Percentiles rank a stretch among this genome's conserved stretches.
Conservation (phyloP, 768 basidiomycete genomes). For the Coprinellus micaceus region DNA sequence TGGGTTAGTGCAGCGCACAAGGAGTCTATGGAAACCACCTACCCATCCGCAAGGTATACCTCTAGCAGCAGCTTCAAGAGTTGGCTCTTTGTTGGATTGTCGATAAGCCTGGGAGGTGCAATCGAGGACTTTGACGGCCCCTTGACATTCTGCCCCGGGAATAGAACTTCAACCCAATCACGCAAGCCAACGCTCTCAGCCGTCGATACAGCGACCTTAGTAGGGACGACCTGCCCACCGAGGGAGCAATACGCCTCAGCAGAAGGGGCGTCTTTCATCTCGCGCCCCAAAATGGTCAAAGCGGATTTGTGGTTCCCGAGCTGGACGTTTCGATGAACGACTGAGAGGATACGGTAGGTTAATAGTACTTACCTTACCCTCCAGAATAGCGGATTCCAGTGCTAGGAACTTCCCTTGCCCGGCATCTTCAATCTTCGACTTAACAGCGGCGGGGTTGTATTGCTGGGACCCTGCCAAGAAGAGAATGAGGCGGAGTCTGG, state of each 20-base stretch:
- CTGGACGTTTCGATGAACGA: conserved; percentile 16
- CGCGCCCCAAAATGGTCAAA: conserved; percentile 62
- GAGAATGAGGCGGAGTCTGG: conserved; percentile 70
- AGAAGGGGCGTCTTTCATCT: conserved; percentile 67
- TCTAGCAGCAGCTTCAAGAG: conserved; percentile 70
- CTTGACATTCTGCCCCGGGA: conserved; percentile 24
- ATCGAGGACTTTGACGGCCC: conserved; percentile 15
- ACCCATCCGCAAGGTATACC: conserved; percentile 81
- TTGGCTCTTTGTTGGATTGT: conserved; percentile 48
- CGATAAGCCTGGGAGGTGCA: conserved; percentile 34
- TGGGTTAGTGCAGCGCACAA: too few species aligned
- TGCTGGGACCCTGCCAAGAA: conserved; percentile 74
- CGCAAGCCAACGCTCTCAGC: conserved; percentile 48
- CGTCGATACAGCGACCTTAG: conserved; percentile 49
- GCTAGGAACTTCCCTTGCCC: conserved; percentile 50
- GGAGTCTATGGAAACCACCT: too few species aligned
- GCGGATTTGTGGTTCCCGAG: conserved; percentile 56
- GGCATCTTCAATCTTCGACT: conserved; percentile 14
- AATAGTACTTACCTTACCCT: conserved; percentile 69
- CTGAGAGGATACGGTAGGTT: too few species aligned
- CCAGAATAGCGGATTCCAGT: conserved; percentile 74
- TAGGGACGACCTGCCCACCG: conserved; percentile 69
- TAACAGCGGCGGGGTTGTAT: conserved; percentile 55
- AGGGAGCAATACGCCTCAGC: conserved; percentile 86
- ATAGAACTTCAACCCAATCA: conserved; percentile 50